Conservation (phyloP, 2,329 filamentous ascomycete genomes). For the Emmonsiellopsis sp. region DNA sequence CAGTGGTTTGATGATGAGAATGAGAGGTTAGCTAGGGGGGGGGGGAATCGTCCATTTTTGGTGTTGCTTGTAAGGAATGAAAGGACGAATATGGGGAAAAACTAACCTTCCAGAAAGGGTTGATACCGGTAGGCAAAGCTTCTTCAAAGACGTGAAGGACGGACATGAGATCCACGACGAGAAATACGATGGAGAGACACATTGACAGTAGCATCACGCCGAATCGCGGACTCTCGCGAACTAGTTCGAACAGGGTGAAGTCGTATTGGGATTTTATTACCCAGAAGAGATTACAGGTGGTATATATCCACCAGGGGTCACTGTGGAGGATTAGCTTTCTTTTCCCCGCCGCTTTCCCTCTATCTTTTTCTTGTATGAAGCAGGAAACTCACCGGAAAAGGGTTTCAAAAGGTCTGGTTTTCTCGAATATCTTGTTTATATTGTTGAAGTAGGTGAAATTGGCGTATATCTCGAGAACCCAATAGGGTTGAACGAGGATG, state of each 20-base stretch:
- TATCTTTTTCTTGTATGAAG: not conserved
- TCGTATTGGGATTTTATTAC: conserved; percentile 56
- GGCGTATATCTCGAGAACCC: conserved; percentile 56
- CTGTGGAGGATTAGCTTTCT: conserved; percentile 18
- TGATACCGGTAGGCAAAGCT: conserved; percentile 45
- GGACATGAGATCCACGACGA: conserved; percentile 52
- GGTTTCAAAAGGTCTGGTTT: conserved; percentile 51
- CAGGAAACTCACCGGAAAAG: conserved; percentile 41
- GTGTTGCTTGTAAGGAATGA: no score
- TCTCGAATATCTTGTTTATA: conserved; percentile 43
- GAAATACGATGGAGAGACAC: conserved; percentile 52
- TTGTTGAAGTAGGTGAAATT: conserved; percentile 58
- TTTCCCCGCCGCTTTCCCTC: not conserved
- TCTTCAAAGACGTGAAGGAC: conserved; percentile 43
- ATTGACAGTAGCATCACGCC: conserved; percentile 54
- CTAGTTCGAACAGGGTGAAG: conserved; percentile 48
- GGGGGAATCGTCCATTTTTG: not conserved
- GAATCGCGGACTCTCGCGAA: conserved; percentile 55
- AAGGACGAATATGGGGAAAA: not conserved
- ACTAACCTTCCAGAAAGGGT: conserved; percentile 53
- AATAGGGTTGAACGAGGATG: conserved; percentile 52
- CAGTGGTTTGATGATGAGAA: not conserved
- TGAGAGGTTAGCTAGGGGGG: not conserved
- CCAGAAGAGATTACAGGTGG: conserved; percentile 50
- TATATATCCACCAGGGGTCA: conserved; percentile 62